These are phyloP conservation scores for Trypanosoma melophagium DNA, from an alignment of 208 protist genomes.

Conservation along the genomic window DNA sequence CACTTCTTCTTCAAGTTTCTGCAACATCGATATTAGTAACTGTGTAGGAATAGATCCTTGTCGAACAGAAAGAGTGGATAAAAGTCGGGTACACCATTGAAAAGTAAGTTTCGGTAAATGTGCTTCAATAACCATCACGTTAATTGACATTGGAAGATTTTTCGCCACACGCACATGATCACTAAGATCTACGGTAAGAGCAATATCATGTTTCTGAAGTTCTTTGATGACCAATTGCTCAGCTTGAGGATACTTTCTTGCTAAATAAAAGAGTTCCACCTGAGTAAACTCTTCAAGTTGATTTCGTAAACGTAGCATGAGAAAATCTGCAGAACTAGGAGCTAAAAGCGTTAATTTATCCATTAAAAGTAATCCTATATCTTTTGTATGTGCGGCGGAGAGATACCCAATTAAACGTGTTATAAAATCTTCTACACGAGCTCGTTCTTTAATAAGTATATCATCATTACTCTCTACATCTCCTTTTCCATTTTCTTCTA, in stretches of 20 bases:
- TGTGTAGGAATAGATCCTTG: conserved; percentile 48
- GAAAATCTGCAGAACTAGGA: conserved; percentile 31
- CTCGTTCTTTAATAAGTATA: conserved; percentile 9
- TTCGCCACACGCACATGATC: conserved; percentile 58
- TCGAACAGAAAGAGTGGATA: conserved; percentile 53
- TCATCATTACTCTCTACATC: not conserved
- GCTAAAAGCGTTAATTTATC: conserved; percentile 44
- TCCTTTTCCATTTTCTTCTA: conserved; percentile 2
- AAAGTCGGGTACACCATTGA: conserved; percentile 62
- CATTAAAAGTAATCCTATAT: conserved; percentile 50
- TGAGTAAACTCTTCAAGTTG: conserved; percentile 44
- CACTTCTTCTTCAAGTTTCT: conserved; percentile 35
- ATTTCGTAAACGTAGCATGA: conserved; percentile 34
- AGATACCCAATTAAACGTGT: conserved; percentile 33
- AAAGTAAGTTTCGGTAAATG: conserved; percentile 57
- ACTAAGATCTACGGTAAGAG: conserved; percentile 52
- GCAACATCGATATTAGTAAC: conserved; percentile 47
- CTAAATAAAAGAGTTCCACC: conserved; percentile 65
- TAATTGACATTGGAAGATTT: conserved; percentile 64
- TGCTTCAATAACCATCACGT: conserved; percentile 42
- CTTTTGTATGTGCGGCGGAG: conserved; percentile 33
- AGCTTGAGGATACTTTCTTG: conserved; percentile 41
- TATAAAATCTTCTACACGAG: conserved; percentile 26
- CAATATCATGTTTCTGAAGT: conserved; percentile 49
- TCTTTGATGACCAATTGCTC: conserved; percentile 36